Evolutionary conservation across 2,329 filamentous ascomycete genomes (phyloP).

Genomic region (Tolypocladium paradoxum): DNA sequence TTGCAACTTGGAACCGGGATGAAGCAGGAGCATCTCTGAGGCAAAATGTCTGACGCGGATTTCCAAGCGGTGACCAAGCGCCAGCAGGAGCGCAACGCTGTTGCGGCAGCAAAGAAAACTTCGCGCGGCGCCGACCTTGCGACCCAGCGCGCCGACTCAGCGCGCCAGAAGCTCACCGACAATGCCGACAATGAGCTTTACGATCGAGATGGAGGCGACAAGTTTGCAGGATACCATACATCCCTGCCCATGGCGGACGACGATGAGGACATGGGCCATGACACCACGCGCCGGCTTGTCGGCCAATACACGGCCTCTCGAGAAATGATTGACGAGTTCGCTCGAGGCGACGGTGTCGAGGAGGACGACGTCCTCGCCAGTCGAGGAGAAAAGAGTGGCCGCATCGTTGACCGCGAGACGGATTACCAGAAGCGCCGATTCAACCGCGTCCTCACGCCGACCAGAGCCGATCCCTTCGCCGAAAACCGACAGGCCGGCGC

Average conservation of each 20-base stretch:
- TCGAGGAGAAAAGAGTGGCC: conserved; percentile 73
- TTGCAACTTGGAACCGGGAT: conserved; percentile 31
- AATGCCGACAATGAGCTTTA: conserved; percentile 83
- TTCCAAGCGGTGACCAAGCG: conserved; percentile 81
- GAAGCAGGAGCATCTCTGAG: conserved; percentile 24
- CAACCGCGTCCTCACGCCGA: conserved; percentile 76
- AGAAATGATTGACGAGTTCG: conserved; percentile 89
- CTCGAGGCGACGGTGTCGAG: conserved; percentile 72
- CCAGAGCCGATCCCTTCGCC: conserved; percentile 76
- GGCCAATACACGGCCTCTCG: conserved; percentile 93
- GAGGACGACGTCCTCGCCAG: conserved; percentile 84
- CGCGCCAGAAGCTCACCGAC: conserved; percentile 86
- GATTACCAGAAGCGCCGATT: conserved; percentile 96
- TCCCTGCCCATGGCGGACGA: conserved; percentile 72
- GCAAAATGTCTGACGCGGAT: conserved; percentile 64
- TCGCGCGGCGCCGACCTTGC: conserved; percentile 68
- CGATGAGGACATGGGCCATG: conserved; percentile 69
- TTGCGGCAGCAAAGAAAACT: conserved; percentile 68
- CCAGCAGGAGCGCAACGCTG: conserved; percentile 85
- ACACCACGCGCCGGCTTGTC: conserved; percentile 67
- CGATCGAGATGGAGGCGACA: conserved; percentile 65
- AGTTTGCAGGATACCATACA: conserved; percentile 82
- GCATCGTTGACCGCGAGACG: conserved; percentile 86
- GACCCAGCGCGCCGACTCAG: conserved; percentile 75
- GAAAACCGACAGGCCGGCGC: conserved; percentile 59